Evolutionary conservation across 768 basidiomycete species (phyloP).

Genomic region (Dentipellis sp.): DNA sequence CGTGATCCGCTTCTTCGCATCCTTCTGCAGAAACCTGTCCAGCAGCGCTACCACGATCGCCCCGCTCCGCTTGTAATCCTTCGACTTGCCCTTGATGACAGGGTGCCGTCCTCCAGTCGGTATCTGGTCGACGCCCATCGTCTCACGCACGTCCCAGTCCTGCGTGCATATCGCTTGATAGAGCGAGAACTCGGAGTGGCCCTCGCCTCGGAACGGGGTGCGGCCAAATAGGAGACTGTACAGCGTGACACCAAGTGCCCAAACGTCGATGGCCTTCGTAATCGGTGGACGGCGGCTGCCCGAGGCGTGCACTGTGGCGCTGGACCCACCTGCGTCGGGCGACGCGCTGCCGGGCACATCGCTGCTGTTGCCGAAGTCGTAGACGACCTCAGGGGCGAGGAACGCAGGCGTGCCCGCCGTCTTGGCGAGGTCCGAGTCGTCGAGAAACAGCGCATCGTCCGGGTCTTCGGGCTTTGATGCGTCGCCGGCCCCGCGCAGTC

Average conservation of each 20-base stretch:
- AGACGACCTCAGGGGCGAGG: conserved; percentile 91
- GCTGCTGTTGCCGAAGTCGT: conserved; percentile 32
- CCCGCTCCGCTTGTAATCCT: conserved; percentile 32
- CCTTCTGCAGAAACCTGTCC: conserved; percentile 74
- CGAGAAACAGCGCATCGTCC: conserved; percentile 53
- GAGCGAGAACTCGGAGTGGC: conserved; percentile 57
- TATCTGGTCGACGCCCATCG: conserved; percentile 65
- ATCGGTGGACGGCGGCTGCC: conserved; percentile 40
- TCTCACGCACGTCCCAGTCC: conserved; percentile 58
- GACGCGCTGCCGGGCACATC: conserved; percentile 21
- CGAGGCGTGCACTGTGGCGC: conserved; percentile 21
- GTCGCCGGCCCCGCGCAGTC: conserved; percentile 20
- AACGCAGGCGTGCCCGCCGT: conserved; percentile 95
- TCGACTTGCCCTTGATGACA: conserved; percentile 16
- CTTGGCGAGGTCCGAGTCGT: conserved; percentile 82
- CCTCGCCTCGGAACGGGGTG: conserved; percentile 64
- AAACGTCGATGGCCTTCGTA: conserved; percentile 92
- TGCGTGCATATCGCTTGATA: conserved; percentile 73
- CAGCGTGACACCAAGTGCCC: conserved; percentile 94
- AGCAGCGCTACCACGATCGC: conserved; percentile 60
- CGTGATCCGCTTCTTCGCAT: conserved; percentile 61
- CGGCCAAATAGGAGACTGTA: conserved; percentile 89
- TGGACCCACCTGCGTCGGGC: conserved; percentile 15
- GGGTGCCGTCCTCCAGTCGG: conserved; percentile 56
- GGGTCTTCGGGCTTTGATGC: conserved; percentile 33